phyloP scores from a whole-genome alignment of 2,329 filamentous ascomycete genomes.

The Cercospora sp. region DNA sequence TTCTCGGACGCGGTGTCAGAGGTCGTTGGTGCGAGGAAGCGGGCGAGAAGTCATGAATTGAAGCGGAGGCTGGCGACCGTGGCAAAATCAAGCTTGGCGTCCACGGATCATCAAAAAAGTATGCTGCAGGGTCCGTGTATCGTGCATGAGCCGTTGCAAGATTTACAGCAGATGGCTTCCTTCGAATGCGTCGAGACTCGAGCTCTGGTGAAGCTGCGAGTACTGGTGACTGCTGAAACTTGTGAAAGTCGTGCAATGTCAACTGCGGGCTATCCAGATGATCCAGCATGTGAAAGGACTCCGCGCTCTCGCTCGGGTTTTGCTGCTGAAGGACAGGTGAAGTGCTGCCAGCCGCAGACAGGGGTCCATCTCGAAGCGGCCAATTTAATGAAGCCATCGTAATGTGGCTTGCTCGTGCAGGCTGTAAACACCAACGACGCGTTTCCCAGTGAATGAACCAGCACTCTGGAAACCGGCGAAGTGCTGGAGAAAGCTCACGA shows the following conservation, averaged over 20 bases:
- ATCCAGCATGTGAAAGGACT: constrained; percentile 17
- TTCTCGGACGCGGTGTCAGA: constrained; percentile 25
- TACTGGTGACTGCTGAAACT: constrained; percentile 25
- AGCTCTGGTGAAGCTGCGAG: constrained; percentile 20
- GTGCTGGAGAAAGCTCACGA: neutral
- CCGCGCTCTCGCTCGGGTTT: constrained; percentile 10
- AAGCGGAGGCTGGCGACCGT: constrained; percentile 17
- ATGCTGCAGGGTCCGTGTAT: constrained; percentile 9
- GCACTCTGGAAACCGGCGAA: neutral
- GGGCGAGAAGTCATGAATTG: constrained; percentile 4
- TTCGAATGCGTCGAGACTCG: constrained; percentile 21
- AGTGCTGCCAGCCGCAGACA: neutral
- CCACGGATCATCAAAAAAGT: constrained; percentile 8
- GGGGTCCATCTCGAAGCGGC: constrained; percentile 10
- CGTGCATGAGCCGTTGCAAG: constrained; percentile 19
- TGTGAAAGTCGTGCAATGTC: constrained; percentile 27
- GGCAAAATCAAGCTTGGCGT: constrained; percentile 22
- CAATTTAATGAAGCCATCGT: constrained; percentile 12
- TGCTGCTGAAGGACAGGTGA: constrained; percentile 9
- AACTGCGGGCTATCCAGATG: constrained; percentile 20
- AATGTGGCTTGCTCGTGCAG: neutral
- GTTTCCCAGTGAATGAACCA: neutral
- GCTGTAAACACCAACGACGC: neutral
- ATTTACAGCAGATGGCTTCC: constrained; percentile 24
- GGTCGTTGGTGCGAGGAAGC: constrained; percentile 18